Evolutionary conservation across 345 rosid species (phyloP).

Genomic region (Raphanus raphanistrum): DNA sequence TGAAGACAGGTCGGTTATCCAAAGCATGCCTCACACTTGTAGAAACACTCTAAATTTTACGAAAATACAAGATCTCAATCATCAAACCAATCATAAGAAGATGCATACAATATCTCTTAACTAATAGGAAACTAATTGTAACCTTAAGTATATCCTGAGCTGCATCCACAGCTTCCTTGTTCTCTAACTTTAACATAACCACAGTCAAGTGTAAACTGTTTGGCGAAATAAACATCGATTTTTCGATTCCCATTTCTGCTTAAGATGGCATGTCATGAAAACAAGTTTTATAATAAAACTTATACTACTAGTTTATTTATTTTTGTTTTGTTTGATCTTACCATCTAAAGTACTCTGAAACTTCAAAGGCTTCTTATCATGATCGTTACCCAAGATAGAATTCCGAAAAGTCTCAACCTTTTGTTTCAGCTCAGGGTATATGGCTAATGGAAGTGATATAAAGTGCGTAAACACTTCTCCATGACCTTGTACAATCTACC

Average conservation of each 20-base stretch:
- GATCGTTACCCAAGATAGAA: slow-evolving; percentile 44
- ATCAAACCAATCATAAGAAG: slow-evolving; percentile 27
- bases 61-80: slow-evolving; percentile 16
- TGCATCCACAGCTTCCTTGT: slow-evolving; percentile 59
- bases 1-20: slow-evolving; percentile 66
- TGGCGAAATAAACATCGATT: slow-evolving; percentile 73
- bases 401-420: slow-evolving; percentile 65
- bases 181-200: slow-evolving; percentile 86
- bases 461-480: slow-evolving; percentile 75
- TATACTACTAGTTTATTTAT: neutral
- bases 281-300: neutral
- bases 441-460: slow-evolving; percentile 80
- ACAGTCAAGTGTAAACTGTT: slow-evolving; percentile 83
- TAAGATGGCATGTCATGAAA: neutral
- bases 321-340: slow-evolving; percentile 22
- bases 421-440: slow-evolving; percentile 67
- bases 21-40: slow-evolving; percentile 63
- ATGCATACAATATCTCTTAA: slow-evolving; percentile 12
- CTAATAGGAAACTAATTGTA: neutral
- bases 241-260: slow-evolving; percentile 67
- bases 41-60: slow-evolving; percentile 55
- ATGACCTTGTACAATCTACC: slow-evolving; percentile 53
- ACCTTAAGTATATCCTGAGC: slow-evolving; percentile 78
- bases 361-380: neutral
- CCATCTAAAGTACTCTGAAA: slow-evolving; percentile 45